phyloP scores from a whole-genome alignment of 2,329 filamentous ascomycete genomes.

The Sclerotinia borealis region DNA sequence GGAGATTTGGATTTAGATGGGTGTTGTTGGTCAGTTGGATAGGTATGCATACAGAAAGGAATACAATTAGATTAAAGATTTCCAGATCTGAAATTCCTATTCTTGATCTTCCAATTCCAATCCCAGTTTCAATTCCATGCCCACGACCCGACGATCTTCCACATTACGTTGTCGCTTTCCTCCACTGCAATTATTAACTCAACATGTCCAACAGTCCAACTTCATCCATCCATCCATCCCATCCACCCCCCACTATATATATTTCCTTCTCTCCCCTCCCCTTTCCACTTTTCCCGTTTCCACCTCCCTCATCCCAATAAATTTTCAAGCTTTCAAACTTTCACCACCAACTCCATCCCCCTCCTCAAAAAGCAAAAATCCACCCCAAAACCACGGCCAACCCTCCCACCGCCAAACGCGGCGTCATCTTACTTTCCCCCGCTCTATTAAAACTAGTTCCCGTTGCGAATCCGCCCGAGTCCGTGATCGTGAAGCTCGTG shows the following conservation, averaged over 20 bases:
- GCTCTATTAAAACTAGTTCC: not conserved
- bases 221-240: too few species aligned
- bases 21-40: not conserved
- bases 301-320: not conserved
- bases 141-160: not conserved
- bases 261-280: not conserved
- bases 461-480: not conserved
- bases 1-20: not conserved
- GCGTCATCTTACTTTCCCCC: not conserved
- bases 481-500: not conserved
- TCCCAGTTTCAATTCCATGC: too few species aligned
- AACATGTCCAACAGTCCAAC: too few species aligned
- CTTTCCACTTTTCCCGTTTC: not conserved
- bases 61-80: not conserved
- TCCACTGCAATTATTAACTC: constrained; percentile 48
- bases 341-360: not conserved
- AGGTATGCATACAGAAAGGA: not conserved
- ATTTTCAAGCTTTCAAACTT: not conserved
- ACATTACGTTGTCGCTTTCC: not conserved
- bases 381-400: not conserved
- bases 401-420: not conserved
- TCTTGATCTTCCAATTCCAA: not conserved
- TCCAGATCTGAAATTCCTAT: not conserved
- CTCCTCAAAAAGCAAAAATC: constrained; percentile 1
- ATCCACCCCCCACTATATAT: too few species aligned